Percentiles rank a stretch among this genome's conserved stretches.
Conservation (phyloP, 148 eudicot species). For the Chenopodium berlandieri region DNA sequence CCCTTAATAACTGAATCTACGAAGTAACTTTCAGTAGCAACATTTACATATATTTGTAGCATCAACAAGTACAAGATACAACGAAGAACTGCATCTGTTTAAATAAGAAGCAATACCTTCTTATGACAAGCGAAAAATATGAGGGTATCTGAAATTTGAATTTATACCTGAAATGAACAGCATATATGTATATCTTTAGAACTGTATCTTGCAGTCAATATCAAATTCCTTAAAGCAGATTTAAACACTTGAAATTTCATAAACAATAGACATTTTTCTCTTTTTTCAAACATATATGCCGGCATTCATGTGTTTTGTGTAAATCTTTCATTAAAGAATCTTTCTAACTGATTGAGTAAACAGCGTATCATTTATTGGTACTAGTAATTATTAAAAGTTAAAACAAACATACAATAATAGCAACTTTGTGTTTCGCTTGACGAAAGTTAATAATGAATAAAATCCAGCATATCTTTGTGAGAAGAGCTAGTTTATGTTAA, state of each 20-base stretch:
- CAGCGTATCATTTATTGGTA: neutral
- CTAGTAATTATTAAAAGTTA: too few species aligned
- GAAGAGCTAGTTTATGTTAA: neutral
- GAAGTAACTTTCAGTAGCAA: neutral
- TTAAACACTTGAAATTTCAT: slow-evolving; percentile 2
- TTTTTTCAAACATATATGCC: neutral
- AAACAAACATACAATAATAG: neutral
- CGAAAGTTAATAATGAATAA: neutral
- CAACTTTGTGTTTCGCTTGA: neutral
- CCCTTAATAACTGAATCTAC: neutral
- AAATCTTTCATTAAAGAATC: neutral
- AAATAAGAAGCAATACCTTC: slow-evolving; percentile 53
- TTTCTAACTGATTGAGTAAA: neutral
- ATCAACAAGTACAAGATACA: slow-evolving; percentile 1
- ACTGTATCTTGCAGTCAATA: neutral
- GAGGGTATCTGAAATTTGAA: slow-evolving; percentile 95
- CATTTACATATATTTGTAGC: neutral
- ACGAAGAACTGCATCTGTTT: neutral
- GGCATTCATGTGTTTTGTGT: neutral
- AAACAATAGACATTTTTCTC: neutral
- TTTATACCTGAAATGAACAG: slow-evolving; percentile 65
- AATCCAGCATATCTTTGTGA: neutral
- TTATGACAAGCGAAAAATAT: slow-evolving; percentile 84
- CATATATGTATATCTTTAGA: neutral
- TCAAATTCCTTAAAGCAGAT: neutral